Evolutionary conservation across 1,284 basidiomycete species (phyloP).

Genomic region (Tetrapyrgos nigripes): DNA sequence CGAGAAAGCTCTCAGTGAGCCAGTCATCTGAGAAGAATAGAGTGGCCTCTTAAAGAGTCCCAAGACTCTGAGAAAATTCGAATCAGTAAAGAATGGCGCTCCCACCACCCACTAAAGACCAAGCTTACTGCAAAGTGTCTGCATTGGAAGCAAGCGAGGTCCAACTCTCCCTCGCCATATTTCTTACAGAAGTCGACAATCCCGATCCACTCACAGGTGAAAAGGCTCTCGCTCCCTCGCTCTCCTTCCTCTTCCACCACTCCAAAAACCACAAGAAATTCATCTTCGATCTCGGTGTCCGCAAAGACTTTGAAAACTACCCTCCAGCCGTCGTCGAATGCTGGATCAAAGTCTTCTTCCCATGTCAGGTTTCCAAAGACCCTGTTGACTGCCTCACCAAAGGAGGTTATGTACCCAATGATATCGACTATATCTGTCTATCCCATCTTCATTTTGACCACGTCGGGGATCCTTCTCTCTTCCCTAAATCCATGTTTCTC

Average conservation of each 20-base stretch:
- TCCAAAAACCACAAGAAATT: conserved; percentile 38
- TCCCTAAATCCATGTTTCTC: too few relatives aligned
- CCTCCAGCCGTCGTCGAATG: conserved; percentile 40
- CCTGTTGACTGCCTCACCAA: conserved; percentile 54
- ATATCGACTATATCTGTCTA: conserved; percentile 50
- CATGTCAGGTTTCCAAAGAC: conserved; percentile 44
- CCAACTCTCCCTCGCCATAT: too few relatives aligned
- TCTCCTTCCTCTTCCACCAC: conserved; percentile 57
- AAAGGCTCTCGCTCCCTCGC: conserved; percentile 46
- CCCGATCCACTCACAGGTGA: conserved; percentile 32
- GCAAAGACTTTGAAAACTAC: conserved; percentile 50
- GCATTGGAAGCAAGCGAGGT: conserved; percentile 55
- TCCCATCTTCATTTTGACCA: too few relatives aligned
- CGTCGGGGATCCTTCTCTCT: too few relatives aligned
- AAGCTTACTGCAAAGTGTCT: conserved; percentile 55
- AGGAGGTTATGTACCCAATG: conserved; percentile 48
- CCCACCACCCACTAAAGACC: conserved; percentile 40
- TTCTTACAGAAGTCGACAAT: conserved; percentile 45
- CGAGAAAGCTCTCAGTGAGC: too few relatives aligned
- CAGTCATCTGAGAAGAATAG: too few relatives aligned
- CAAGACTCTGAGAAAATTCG: too few relatives aligned
- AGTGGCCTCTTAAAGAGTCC: too few relatives aligned
- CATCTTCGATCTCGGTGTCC: too few relatives aligned
- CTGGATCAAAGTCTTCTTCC: conserved; percentile 32
- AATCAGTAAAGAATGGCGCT: too few relatives aligned